Percentiles rank a stretch among this genome's conserved stretches.
Conservation (phyloP, 371 early-diverging fungal genomes). For the Apophysomyces sp. region DNA sequence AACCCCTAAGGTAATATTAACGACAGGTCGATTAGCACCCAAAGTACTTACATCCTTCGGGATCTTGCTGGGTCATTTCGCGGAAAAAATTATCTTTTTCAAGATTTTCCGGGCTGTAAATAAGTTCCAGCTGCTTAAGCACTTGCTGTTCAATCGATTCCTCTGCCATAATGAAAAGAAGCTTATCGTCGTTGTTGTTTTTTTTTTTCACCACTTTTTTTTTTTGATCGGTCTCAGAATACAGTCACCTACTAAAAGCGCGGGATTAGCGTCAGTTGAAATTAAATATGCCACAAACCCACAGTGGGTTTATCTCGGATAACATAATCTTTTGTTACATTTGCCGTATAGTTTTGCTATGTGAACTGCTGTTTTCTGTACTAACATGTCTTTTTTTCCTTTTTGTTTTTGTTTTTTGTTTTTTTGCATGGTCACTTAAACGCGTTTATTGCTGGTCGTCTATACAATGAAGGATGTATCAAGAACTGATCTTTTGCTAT, state of each 20-base stretch:
- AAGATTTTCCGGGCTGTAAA: slow-evolving; percentile 37
- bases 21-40: neutral
- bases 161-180: slow-evolving; percentile 1
- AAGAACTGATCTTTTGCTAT: too few relatives aligned
- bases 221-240: neutral
- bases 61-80: slow-evolving; percentile 39
- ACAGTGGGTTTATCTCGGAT: too few relatives aligned
- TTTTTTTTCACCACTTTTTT: neutral
- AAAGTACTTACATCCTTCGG: slow-evolving; percentile 39
- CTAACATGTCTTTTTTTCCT: too few relatives aligned
- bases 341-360: too few relatives aligned
- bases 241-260: neutral
- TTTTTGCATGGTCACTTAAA: too few relatives aligned
- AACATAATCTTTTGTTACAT: too few relatives aligned
- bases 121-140: slow-evolving; percentile 25
- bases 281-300: too few relatives aligned
- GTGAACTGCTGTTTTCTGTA: too few relatives aligned
- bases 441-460: too few relatives aligned
- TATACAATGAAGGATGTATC: too few relatives aligned
- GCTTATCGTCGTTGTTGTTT: neutral
- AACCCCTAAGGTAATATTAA: slow-evolving; percentile 33
- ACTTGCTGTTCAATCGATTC: slow-evolving; percentile 17
- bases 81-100: slow-evolving; percentile 43
- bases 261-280: too few relatives aligned
- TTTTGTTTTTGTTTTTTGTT: too few relatives aligned